A percentile compares a stretch with the other conserved stretches of the same genome.
These are phyloP conservation scores for Aegilops umbellulata DNA, from an alignment of 176 grass and related monocot species.

Conservation along the genomic window DNA sequence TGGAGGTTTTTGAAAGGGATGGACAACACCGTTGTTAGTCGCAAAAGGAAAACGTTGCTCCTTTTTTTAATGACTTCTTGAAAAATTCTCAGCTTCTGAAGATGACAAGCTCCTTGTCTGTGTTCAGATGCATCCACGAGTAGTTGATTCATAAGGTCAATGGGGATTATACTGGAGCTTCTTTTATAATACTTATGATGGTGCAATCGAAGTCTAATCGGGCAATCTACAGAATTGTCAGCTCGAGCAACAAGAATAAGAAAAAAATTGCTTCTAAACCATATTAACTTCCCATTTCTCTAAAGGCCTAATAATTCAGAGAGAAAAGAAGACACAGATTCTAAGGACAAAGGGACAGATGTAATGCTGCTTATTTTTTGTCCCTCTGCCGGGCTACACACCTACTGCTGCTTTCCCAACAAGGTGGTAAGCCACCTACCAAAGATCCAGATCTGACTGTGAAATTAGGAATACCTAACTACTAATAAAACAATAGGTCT, in stretches of 20 bases:
- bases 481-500: constrained; percentile 13
- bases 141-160: too few species aligned
- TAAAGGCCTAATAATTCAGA: background rate
- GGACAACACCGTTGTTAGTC: too few species aligned
- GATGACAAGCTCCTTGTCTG: too few species aligned
- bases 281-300: background rate
- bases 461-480: too few species aligned
- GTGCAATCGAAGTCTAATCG: background rate
- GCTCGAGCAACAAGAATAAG: background rate
- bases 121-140: too few species aligned
- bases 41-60: too few species aligned
- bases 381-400: too few species aligned
- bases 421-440: constrained; percentile 36
- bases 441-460: background rate
- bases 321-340: background rate
- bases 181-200: background rate
- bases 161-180: too few species aligned
- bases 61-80: too few species aligned
- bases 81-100: too few species aligned
- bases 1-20: too few species aligned
- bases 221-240: background rate
- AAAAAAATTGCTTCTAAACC: background rate
- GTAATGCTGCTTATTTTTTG: too few species aligned
- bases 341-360: background rate
- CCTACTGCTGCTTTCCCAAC: constrained; percentile 20